Base-by-base conservation (phyloP, 495 filamentous ascomycete genomes). In the Xylaria acuta region DNA sequence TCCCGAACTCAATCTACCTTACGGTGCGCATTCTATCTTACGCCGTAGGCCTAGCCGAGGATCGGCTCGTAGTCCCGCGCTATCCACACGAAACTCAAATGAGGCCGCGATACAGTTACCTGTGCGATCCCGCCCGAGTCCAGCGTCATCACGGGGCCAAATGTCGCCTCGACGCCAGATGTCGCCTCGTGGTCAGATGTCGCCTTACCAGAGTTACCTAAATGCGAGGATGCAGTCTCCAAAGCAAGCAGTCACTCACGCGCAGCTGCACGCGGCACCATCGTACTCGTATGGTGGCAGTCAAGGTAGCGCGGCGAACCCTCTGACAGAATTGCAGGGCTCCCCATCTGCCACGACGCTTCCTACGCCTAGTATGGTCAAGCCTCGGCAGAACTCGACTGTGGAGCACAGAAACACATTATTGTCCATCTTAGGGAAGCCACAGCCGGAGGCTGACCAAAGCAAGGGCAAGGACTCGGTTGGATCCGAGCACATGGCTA, bases 351-450 rank as follows among this genome's bases (percentile, higher is more conserved):
- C 77, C 59, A 75, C 79, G 8, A 71, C 82, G 25, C 67, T 76
- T 49, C 67, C 80, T 40, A 60, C 72, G 41, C 70, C 79, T 22
- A 73, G 63, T 2, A 66, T 71, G 22, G 51, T 71, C 2, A 75
- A 78, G 32, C 72, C 73, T 30, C 74, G 72, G 30, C 72, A 74
- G 53, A 75, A 84, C 45, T 72, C 82, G 41, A 87, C 86, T 7
- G 73, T 80, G 5, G 88, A 92, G 12, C 93, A 96, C 68, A 90
- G 85, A 73, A 90, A 91, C 45, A 83, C 88, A 12, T 82, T 95
- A 14, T 85, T 94, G 16, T 92, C 89, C 9, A 85, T 95, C 9
- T 93, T 95, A 73, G 87, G 88, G n/a, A 93, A 92, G 74, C 76
- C 86, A 49, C 75, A 77, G 58, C 54, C 75, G 40, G 81, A 85